Percentiles rank a stretch among this genome's conserved stretches.
Evolutionary conservation across 2,329 filamentous ascomycete species (phyloP).

Genomic region (Rhynchosporium agropyri): DNA sequence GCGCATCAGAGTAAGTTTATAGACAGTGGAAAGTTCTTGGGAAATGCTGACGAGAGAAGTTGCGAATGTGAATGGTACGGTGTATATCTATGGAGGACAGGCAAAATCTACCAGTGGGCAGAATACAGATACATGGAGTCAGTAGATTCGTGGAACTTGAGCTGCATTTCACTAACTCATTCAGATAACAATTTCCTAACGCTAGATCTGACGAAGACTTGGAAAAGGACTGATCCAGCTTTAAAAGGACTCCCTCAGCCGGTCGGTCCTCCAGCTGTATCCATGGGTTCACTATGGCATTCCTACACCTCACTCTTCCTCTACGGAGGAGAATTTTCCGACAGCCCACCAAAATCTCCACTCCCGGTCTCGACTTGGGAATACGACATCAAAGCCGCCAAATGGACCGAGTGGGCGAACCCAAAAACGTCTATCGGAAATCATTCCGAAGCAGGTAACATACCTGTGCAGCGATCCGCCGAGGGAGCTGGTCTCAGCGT

Average conservation of each 20-base stretch:
- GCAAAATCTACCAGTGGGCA: constrained; percentile 61
- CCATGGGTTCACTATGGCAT: constrained; percentile 76
- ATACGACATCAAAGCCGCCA: constrained; percentile 61
- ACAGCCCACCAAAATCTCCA: constrained; percentile 59
- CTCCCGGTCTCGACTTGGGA: constrained; percentile 67
- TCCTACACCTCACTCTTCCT: constrained; percentile 70
- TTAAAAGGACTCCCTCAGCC: constrained; percentile 65
- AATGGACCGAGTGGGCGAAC: constrained; percentile 65
- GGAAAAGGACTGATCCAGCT: constrained; percentile 66
- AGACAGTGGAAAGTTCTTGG: neutral
- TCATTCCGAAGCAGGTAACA: constrained; percentile 57
- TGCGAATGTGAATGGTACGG: constrained; percentile 71
- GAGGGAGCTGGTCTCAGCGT: constrained; percentile 75
- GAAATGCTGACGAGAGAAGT: constrained; percentile 42
- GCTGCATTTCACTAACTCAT: constrained; percentile 6
- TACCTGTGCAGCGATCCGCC: constrained; percentile 67
- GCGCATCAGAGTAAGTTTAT: constrained; percentile 59
- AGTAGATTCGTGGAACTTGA: constrained; percentile 35
- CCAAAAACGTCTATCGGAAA: constrained; percentile 66
- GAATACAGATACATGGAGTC: constrained; percentile 69
- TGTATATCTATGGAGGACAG: constrained; percentile 77
- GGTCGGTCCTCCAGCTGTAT: constrained; percentile 69
- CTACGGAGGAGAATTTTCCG: constrained; percentile 75
- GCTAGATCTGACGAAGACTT: constrained; percentile 73
- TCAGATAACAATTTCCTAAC: constrained; percentile 71